phyloP scores from a whole-genome alignment of 305 asterid genomes.

The Plantago lanceolata region DNA sequence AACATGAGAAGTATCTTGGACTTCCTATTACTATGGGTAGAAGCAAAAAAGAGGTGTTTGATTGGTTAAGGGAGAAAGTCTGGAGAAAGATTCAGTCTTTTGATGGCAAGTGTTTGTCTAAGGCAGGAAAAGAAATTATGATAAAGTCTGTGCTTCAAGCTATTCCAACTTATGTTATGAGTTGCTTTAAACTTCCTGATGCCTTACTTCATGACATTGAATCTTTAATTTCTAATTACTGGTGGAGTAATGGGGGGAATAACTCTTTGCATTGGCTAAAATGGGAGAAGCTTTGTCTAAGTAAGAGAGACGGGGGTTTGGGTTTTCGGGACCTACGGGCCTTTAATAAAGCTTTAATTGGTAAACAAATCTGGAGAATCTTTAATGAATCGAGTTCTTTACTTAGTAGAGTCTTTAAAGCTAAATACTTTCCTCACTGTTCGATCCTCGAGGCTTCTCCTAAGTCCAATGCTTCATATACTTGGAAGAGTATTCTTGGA shows the following conservation, averaged over 20 bases:
- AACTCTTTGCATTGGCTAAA: background rate
- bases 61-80: background rate
- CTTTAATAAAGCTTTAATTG: background rate
- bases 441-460: too few relatives aligned
- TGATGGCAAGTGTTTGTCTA: background rate
- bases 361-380: too few relatives aligned
- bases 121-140: background rate
- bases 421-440: too few relatives aligned
- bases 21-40: background rate
- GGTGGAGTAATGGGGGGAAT: background rate
- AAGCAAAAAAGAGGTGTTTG: background rate
- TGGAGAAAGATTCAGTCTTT: background rate
- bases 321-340: background rate
- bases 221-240: too few relatives aligned
- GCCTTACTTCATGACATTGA: too few relatives aligned
- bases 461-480: too few relatives aligned
- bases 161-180: background rate
- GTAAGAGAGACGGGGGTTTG: background rate
- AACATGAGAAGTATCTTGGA: background rate
- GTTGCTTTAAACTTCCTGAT: too few relatives aligned
- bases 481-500: too few relatives aligned
- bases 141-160: background rate
- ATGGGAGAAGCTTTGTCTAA: background rate
- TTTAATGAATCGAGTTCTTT: too few relatives aligned
- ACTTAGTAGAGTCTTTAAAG: too few relatives aligned